phyloP scores from a whole-genome alignment of 768 basidiomycete species.

The Megacollybia marginata region DNA sequence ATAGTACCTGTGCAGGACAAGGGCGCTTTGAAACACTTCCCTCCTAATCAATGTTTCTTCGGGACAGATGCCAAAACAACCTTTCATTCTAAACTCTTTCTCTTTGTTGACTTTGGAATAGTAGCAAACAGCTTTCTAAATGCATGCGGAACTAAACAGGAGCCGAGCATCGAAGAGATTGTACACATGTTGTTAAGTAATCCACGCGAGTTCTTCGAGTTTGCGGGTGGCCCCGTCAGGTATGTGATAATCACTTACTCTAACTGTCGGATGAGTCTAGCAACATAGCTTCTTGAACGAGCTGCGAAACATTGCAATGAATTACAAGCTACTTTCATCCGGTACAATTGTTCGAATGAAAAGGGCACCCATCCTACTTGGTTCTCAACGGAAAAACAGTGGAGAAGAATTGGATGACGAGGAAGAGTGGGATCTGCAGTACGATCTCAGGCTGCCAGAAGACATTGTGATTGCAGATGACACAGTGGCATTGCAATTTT shows the following conservation, averaged over 20 bases:
- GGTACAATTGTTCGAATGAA: slow-evolving; percentile 60
- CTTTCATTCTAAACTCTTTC: slow-evolving; percentile 77
- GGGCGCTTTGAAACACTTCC: slow-evolving; percentile 35
- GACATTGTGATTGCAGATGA: slow-evolving; percentile 86
- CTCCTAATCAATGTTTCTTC: slow-evolving; percentile 68
- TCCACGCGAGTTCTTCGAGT: slow-evolving; percentile 62
- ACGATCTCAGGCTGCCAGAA: slow-evolving; percentile 62
- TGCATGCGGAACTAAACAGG: slow-evolving; percentile 80
- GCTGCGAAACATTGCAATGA: slow-evolving; percentile 81
- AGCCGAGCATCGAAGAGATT: slow-evolving; percentile 82
- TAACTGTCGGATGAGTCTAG: neutral
- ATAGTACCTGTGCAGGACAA: slow-evolving; percentile 55
- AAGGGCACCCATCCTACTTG: slow-evolving; percentile 64
- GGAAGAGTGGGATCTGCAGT: slow-evolving; percentile 68
- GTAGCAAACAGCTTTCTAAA: slow-evolving; percentile 78
- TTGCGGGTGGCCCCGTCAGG: slow-evolving; percentile 65
- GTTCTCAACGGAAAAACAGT: slow-evolving; percentile 47
- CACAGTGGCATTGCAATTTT: slow-evolving; percentile 69
- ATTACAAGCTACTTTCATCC: slow-evolving; percentile 46
- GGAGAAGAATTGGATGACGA: slow-evolving; percentile 28
- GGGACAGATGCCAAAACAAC: slow-evolving; percentile 41
- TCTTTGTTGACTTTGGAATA: slow-evolving; percentile 83
- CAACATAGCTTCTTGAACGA: slow-evolving; percentile 68
- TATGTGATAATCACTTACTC: slow-evolving; percentile 24
- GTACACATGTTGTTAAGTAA: slow-evolving; percentile 61